Percentiles rank a stretch among this genome's conserved stretches.
Conservation (phyloP, 768 basidiomycete species). For the Amanita jacksonii region DNA sequence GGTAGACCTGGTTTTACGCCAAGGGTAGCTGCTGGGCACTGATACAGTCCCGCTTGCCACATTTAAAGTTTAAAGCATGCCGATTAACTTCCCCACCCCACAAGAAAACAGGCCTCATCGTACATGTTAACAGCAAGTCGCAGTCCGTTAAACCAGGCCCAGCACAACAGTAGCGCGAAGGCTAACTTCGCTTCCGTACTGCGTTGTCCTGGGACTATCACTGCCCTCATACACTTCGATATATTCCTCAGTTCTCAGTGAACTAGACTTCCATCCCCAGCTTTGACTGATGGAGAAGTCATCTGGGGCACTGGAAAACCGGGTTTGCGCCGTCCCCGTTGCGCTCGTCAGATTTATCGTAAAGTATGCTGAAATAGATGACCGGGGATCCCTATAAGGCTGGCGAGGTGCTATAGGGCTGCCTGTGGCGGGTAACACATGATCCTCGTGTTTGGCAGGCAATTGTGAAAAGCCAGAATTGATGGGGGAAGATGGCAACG, state of each 20-base stretch:
- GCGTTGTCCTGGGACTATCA: conserved; percentile 13
- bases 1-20: no score
- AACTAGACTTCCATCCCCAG: conserved; percentile 85
- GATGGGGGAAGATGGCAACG: conserved; percentile 6
- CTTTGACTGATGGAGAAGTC: conserved; percentile 77
- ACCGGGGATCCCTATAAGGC: conserved; percentile 69
- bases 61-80: no score
- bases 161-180: conserved; percentile 73
- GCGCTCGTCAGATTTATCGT: conserved; percentile 73
- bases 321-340: conserved; percentile 72
- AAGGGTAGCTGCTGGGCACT: no score
- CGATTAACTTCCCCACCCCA: no score
- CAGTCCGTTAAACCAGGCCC: conserved; percentile 45
- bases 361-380: conserved; percentile 71
- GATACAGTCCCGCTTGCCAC: no score
- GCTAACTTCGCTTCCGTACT: conserved; percentile 42
- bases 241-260: conserved; percentile 40
- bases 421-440: conserved; percentile 32
- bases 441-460: conserved; percentile 3
- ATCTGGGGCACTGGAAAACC: conserved; percentile 82
- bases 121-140: no score
- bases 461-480: conserved; percentile 6
- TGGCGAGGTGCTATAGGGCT: conserved; percentile 43
- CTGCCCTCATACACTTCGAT: conserved; percentile 30
- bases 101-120: no score